Base-by-base conservation (phyloP, 2,329 filamentous ascomycete species). In the Cladosporium sp. region DNA sequence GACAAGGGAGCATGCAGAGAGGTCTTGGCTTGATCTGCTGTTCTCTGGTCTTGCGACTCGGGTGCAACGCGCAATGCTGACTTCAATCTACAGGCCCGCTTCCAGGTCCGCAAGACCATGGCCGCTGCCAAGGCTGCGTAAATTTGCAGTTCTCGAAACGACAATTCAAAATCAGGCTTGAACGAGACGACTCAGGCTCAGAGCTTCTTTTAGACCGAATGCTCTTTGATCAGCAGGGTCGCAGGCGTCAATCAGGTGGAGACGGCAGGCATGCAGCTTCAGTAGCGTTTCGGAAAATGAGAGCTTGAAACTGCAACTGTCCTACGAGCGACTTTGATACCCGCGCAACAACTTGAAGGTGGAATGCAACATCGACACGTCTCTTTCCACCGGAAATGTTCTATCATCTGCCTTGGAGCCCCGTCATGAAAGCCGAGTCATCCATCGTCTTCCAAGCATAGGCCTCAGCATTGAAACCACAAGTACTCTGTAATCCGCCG, bases 51-150 rank as follows among this genome's bases (percentile, higher is more conserved):
- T 22, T 28, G 22, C 41, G 19, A 44, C 4, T 31, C 18, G 13
- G 42, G 9, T n/a, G 7, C n/a, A 31, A 9, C 11, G 18, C 4
- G 13, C 11, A 4, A 34, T 19, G 28, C 35, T 52, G 28, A 52
- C 34, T 8, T 10, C 4, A n/a, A 13, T 14, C 6, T 32, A 49
- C 66, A 85, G 82, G 80, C 81, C 75, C 88, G 91, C 74, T 97
- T 95, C 80, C 91, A 96, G 83, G 86, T 95, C 78, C 87, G 87
- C 79, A 97, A 96, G 87, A 86, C 89, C 70, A 82, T 95, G 73
- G 89, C 90, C 73, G 95, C 95, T 84, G 80, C 95, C 78, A 87
- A 87, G 81, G 85, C 87, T 9, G 43, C 45, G 45, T 49, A 49
- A 35, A 49, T 43, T 14, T 35, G 46, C 46, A 43, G 19, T 35